These are phyloP conservation scores for Thalia dealbata DNA, from an alignment of 176 grass and related monocot species.

Conservation along the genomic window DNA sequence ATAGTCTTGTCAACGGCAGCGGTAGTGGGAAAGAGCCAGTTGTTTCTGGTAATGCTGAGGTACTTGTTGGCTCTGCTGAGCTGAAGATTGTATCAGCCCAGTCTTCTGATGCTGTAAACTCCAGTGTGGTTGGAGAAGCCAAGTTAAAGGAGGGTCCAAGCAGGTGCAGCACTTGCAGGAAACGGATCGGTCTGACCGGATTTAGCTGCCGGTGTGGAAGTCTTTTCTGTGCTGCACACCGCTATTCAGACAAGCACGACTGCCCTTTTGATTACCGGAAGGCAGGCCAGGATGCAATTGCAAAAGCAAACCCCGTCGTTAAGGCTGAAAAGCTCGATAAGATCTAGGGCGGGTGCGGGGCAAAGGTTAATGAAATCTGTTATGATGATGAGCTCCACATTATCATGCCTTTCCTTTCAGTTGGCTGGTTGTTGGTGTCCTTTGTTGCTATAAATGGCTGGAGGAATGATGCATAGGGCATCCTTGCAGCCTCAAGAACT, in stretches of 20 bases:
- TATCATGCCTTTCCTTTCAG: slow-evolving; percentile 5
- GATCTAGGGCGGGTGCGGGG: slow-evolving; percentile 40
- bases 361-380: not conserved
- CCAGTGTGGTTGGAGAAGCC: slow-evolving; percentile 13
- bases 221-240: slow-evolving; percentile 53
- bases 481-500: slow-evolving; percentile 12
- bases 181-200: slow-evolving; percentile 70
- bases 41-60: slow-evolving; percentile 9
- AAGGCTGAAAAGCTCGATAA: slow-evolving; percentile 96
- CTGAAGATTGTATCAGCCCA: slow-evolving; percentile 19
- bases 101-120: slow-evolving; percentile 25
- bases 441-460: slow-evolving; percentile 10
- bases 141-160: slow-evolving; percentile 69
- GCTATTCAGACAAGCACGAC: slow-evolving; percentile 83
- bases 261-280: slow-evolving; percentile 84
- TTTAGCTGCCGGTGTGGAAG: slow-evolving; percentile 91
- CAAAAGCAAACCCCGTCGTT: slow-evolving; percentile 90
- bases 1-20: slow-evolving; percentile 55
- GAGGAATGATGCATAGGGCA: slow-evolving; percentile 4
- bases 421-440: slow-evolving; percentile 11
- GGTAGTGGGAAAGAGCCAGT: slow-evolving; percentile 35
- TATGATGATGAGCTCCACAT: not conserved
- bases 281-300: slow-evolving; percentile 73
- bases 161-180: slow-evolving; percentile 58
- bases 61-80: slow-evolving; percentile 33